Conservation (phyloP, 768 basidiomycete species). For the Amanita fuliginea region DNA sequence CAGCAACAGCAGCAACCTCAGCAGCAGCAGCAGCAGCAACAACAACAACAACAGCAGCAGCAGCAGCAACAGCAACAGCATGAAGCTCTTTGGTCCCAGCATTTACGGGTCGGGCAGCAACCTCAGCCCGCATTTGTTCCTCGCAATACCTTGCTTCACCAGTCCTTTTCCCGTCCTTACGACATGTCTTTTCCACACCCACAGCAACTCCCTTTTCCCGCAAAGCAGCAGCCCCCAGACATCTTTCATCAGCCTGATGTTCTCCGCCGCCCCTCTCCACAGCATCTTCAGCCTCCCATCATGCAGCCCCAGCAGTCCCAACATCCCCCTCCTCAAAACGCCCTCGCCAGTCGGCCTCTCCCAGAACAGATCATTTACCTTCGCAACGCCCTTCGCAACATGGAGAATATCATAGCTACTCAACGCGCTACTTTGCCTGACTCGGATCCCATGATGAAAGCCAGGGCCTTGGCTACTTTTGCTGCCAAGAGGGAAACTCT, state of each 20-base stretch:
- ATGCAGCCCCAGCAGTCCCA: background rate
- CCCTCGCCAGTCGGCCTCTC: background rate
- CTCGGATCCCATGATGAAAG: conserved; percentile 4
- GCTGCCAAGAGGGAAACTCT: background rate
- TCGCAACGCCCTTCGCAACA: background rate
- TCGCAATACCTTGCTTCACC: conserved; percentile 16
- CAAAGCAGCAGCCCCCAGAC: conserved; percentile 6
- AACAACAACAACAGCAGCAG: conserved; percentile 21
- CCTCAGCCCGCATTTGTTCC: conserved; percentile 19
- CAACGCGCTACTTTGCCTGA: background rate
- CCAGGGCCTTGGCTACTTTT: background rate
- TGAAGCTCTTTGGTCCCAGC: conserved; percentile 34
- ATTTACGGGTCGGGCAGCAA: conserved; percentile 28
- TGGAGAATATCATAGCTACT: background rate
- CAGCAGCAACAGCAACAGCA: conserved; percentile 26
- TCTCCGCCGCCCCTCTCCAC: conserved; percentile 37
- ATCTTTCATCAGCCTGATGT: conserved; percentile 24
- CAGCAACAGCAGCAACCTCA: conserved; percentile 24
- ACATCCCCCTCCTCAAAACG: background rate
- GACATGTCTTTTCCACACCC: conserved; percentile 3
- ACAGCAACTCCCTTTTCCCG: conserved; percentile 17
- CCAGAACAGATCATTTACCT: conserved; percentile 1
- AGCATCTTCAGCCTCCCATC: conserved; percentile 1
- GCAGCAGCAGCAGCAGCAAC: conserved; percentile 22
- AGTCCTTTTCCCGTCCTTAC: too few species aligned